A percentile compares a stretch with the other conserved stretches of the same genome.
These are phyloP conservation scores for Aspergillus clavatus DNA, from an alignment of 2,329 filamentous ascomycete genomes.

Conservation along the genomic window DNA sequence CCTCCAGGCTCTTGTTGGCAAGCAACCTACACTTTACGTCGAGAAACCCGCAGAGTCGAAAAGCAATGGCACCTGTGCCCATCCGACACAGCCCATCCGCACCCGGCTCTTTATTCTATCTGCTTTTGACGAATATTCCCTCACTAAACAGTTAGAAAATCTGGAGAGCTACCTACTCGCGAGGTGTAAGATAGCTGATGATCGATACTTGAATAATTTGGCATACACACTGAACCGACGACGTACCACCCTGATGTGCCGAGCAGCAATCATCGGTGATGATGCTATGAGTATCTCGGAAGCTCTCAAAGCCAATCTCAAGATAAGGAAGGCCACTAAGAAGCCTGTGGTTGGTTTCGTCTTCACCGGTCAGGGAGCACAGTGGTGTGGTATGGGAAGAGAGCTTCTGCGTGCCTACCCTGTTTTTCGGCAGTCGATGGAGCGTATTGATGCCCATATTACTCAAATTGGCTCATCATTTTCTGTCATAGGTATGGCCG, in stretches of 20 bases:
- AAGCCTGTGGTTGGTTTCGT: conserved; percentile 17
- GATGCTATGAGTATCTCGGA: conserved; percentile 4
- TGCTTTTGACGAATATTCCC: conserved; percentile 18
- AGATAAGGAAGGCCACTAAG: conserved; percentile 3
- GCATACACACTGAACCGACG: conserved; percentile 22
- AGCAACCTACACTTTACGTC: not conserved
- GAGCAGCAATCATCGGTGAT: conserved; percentile 10
- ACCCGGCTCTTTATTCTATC: conserved; percentile 19
- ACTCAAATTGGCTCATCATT: conserved; percentile 16
- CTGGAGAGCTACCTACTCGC: conserved; percentile 11
- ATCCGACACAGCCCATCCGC: not conserved
- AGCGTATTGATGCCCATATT: conserved; percentile 9
- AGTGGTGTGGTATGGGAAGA: conserved; percentile 30
- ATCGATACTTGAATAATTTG: conserved; percentile 15
- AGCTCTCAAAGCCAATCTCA: conserved; percentile 1
- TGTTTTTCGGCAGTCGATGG: conserved; percentile 13
- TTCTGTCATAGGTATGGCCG: conserved; percentile 14
- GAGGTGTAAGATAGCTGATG: not conserved
- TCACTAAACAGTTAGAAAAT: conserved; percentile 8
- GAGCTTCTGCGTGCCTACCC: conserved; percentile 22
- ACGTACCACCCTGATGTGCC: conserved; percentile 16
- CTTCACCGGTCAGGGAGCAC: conserved; percentile 36
- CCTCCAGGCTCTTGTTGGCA: not conserved
- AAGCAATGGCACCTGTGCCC: not conserved
- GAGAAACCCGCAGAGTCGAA: not conserved